Conservation (phyloP, 2,329 filamentous ascomycete genomes). For the Onygenales sp. region DNA sequence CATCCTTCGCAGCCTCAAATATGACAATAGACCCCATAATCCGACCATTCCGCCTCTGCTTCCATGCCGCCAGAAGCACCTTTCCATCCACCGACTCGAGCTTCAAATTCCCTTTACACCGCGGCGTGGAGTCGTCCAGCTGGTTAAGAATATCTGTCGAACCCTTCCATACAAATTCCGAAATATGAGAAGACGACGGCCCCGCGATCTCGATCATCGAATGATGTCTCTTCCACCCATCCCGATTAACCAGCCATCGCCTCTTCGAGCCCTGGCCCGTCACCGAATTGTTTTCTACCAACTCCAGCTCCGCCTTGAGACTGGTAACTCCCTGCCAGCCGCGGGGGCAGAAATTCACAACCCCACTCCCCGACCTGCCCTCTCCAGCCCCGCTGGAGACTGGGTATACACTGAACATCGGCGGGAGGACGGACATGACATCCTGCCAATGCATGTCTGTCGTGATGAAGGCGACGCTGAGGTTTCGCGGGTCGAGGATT, state of each 20-base stretch:
- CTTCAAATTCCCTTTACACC: not conserved
- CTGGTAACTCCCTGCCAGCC: not conserved
- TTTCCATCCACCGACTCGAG: not conserved
- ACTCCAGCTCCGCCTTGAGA: not conserved
- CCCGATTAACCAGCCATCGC: not conserved
- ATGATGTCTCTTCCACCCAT: not conserved
- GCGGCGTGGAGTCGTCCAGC: not conserved
- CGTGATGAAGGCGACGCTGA: not conserved
- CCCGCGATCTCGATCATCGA: not conserved
- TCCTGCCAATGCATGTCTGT: not conserved
- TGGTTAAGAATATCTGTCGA: not conserved
- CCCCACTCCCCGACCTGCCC: not conserved
- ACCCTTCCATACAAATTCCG: not conserved
- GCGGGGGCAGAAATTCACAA: not conserved
- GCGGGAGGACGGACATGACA: not conserved
- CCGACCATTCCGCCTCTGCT: not conserved
- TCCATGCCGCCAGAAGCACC: not conserved
- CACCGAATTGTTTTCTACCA: not conserved
- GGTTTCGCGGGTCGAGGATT: not conserved
- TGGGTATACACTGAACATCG: not conserved
- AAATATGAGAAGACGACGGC: not conserved
- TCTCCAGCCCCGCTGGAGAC: not conserved
- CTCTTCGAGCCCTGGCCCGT: not conserved
- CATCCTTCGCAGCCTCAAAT: not conserved
- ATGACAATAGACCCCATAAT: not conserved